Conservation (phyloP, 2,329 filamentous ascomycete genomes). For the Xylaria sp. region DNA sequence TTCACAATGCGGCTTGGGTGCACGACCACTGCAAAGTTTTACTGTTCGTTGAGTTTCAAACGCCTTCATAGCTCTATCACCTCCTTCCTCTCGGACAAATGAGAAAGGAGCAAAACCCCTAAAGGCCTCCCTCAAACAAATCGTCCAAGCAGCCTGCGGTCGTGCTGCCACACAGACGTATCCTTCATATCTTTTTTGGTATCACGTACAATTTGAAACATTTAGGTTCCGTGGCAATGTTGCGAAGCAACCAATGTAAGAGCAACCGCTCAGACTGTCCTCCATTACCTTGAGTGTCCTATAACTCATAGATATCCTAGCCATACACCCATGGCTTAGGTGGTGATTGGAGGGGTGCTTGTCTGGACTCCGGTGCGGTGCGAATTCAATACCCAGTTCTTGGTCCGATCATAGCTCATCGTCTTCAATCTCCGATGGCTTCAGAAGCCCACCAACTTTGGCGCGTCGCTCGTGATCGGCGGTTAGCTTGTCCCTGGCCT, state of each 20-base stretch:
- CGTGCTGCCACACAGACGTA: conserved; percentile 16
- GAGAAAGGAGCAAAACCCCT: conserved; percentile 21
- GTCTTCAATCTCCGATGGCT: conserved; percentile 95
- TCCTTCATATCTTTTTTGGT: conserved; percentile 33
- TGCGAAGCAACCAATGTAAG: conserved; percentile 23
- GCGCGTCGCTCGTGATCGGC: conserved; percentile 90
- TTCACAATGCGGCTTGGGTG: background rate
- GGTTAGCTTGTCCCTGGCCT: conserved; percentile 81
- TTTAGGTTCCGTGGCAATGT: conserved; percentile 25
- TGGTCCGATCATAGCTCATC: conserved; percentile 85
- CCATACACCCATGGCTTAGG: conserved; percentile 39
- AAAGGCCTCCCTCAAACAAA: conserved; percentile 15
- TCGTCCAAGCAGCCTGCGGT: conserved; percentile 23
- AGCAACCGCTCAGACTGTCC: conserved; percentile 15
- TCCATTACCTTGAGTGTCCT: conserved; percentile 34
- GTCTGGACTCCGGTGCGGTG: conserved; percentile 46
- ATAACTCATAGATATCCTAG: conserved; percentile 47
- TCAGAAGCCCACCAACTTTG: conserved; percentile 94
- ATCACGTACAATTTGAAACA: conserved; percentile 34
- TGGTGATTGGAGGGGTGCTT: conserved; percentile 29
- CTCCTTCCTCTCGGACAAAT: conserved; percentile 28
- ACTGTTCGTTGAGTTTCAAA: conserved; percentile 16
- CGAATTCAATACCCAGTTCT: conserved; percentile 69
- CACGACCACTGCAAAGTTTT: conserved; percentile 5
- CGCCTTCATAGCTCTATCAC: conserved; percentile 3